Base-by-base conservation (phyloP, 495 filamentous ascomycete species). In the Penicillium diatomitis region DNA sequence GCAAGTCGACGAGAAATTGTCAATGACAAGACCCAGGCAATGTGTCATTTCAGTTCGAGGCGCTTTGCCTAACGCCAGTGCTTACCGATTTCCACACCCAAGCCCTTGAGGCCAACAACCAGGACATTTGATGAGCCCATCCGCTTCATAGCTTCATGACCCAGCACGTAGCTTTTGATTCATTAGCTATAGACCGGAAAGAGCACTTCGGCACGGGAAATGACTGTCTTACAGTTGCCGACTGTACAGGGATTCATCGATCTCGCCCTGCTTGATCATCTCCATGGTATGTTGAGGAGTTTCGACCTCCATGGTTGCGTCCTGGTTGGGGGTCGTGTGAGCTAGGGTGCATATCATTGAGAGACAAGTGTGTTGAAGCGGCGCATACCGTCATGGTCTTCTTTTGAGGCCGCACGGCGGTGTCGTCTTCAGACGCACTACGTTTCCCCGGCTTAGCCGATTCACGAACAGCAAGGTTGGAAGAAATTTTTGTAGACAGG, bases 141-240 rank as follows among this genome's bases (percentile, higher is more conserved):
- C 48, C 90, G 87, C 73, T 95, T 97, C 94, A 99, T 99, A 46
- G 94, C 94, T 74, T 99, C 94, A 69, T 97, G 94, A 32, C 94
- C 94, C 49, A 99, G 81, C 44, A 98, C 92, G 67, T 98, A 95
- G 41, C 77, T 79, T 39, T 51, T 37, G 10, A 12, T 7, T 41
- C 10, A 41, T 35, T 3, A 47, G 31, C 27, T 29, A 12, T 44
- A 8, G 9, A 3, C 41, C 12, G 41, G 30, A 5, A 40, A 31
- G 5, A 20, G 12, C 9, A 34, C 20, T 20, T 20, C 20, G 20
- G 20, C 20, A 20, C 20, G 6, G 44, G 39, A 56, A 9, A 10
- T 3, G 8, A 30, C 32, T 28, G 69, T 39, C 74, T 64, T 60
- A 85, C 73, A 99, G 87, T 70, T 99, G 94, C 48, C 94, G 81